Evolutionary conservation across 768 basidiomycete species (phyloP), one percentile per base, ranked within the genome.

Genomic region (Lactarius indigo): DNA sequence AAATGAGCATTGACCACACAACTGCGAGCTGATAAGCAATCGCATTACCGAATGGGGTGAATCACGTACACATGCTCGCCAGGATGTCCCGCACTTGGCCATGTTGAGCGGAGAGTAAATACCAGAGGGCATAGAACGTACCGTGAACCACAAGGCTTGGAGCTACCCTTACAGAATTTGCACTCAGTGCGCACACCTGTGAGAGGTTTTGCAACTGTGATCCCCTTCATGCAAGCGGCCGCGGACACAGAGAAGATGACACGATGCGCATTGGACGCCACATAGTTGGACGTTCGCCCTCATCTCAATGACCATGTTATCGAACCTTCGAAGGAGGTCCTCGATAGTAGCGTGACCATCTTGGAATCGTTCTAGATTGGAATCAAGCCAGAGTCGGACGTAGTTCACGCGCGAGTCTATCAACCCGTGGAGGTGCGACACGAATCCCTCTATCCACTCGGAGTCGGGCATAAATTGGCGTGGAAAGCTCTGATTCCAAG

Each of bases 51-150:
- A 6, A 3, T 3, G 15, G 20, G 9, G 3, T 13, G 18, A 17
- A 17, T 35, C 35, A 63, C 81, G 59, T 72, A 86, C 87, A 85
- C 78, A 68, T 87, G 86, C 12, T 75, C 77, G 17, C 84, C 85
- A 26, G 79, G 73, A 66, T 88, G 86, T 0, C 87, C 87, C 35
- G 85, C 86, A n/a, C 86, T 87, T 66, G 39, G 8, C 2, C n/a
- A 3, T 2, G 35, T n/a, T 39, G 3, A 59, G 64, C 31, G 4
- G 9, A 33, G 13, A 20, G 20, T 31, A 37, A 54, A 17, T 18
- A 28, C 12, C 28, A 12, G 35, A 17, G 10, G 23, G 42, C 12
- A 7, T 5, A 30, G 2, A 9, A 77, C 84, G 59, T 70, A 86
- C 85, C 76, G 77, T 68, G 82, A 77, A 18, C 81, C 79, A 72